phyloP scores from a whole-genome alignment of 495 filamentous ascomycete genomes.

The Neurospora tetrasperma region DNA sequence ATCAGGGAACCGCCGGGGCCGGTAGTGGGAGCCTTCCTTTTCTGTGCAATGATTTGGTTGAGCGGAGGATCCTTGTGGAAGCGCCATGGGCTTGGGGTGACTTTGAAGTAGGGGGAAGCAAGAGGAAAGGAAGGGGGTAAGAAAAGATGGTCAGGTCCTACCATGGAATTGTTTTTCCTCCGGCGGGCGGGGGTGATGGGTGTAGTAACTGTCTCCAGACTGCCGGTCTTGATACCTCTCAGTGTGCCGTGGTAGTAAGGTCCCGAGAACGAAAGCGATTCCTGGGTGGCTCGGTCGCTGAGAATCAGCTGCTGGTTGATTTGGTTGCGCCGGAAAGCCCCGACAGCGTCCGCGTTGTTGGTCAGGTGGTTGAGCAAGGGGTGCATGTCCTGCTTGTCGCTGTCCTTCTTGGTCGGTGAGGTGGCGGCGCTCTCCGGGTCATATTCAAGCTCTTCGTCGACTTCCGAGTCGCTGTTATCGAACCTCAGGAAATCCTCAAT shows the following conservation, averaged over 20 bases:
- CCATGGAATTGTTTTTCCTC: constrained; percentile 26
- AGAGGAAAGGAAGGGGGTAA: background rate
- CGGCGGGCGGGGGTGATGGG: constrained; percentile 45
- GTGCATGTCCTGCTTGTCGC: constrained; percentile 19
- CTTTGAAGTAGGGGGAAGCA: constrained; percentile 2
- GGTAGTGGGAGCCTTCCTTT: constrained; percentile 38
- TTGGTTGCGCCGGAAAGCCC: constrained; percentile 71
- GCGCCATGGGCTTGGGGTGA: background rate
- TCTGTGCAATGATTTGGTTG: constrained; percentile 25
- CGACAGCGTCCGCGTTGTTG: constrained; percentile 51
- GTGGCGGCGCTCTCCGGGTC: constrained; percentile 36
- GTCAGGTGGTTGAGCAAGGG: constrained; percentile 57
- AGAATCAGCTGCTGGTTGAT: constrained; percentile 58
- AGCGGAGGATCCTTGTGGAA: constrained; percentile 31
- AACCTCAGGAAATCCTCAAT: constrained; percentile 68
- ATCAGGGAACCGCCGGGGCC: constrained; percentile 9
- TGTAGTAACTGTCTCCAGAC: constrained; percentile 42
- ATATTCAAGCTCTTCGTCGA: constrained; percentile 25
- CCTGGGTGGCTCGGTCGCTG: constrained; percentile 45
- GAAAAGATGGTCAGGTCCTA: background rate
- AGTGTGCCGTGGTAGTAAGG: constrained; percentile 42
- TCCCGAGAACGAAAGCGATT: constrained; percentile 41
- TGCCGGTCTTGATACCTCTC: constrained; percentile 44
- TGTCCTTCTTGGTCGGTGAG: constrained; percentile 37
- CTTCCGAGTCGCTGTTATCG: constrained; percentile 46